These are phyloP conservation scores for Clonostachys sp. DNA, from an alignment of 2,329 filamentous ascomycete species.

Conservation along the genomic window DNA sequence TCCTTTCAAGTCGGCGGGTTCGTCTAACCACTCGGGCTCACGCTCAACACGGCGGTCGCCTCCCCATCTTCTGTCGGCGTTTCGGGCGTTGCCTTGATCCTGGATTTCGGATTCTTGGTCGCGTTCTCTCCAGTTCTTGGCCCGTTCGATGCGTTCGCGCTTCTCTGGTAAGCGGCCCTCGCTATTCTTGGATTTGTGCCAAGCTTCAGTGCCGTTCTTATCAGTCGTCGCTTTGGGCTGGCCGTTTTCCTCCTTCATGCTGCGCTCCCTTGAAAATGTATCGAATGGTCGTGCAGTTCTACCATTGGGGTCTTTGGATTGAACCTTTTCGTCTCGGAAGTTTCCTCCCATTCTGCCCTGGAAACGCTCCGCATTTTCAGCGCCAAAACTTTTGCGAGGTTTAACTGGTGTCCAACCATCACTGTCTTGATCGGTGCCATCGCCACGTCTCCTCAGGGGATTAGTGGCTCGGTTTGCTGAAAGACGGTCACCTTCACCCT, in stretches of 20 bases:
- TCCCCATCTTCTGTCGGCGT: constrained; percentile 45
- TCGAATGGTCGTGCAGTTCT: constrained; percentile 52
- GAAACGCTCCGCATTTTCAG: constrained; percentile 68
- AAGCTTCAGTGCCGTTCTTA: constrained; percentile 68
- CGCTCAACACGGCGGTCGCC: constrained; percentile 62
- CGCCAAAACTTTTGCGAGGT: constrained; percentile 68
- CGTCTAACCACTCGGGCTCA: constrained; percentile 89
- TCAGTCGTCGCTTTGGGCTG: no score
- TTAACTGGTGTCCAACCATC: constrained; percentile 75
- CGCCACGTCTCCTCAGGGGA: constrained; percentile 48
- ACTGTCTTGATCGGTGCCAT: constrained; percentile 51
- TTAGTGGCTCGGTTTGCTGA: constrained; percentile 37
- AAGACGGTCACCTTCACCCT: constrained; percentile 45
- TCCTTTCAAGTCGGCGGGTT: constrained; percentile 62
- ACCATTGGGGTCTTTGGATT: constrained; percentile 48
- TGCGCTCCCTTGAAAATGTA: constrained; percentile 30
- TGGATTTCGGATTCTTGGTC: constrained; percentile 31
- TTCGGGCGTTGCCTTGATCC: constrained; percentile 35
- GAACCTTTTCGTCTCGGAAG: constrained; percentile 34
- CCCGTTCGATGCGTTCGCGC: constrained; percentile 52
- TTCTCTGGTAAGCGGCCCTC: constrained; percentile 23
- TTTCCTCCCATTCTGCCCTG: constrained; percentile 59
- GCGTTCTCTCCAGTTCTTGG: constrained; percentile 58
- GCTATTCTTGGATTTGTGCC: constrained; percentile 59
- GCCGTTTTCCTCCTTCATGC: constrained; percentile 51